Conservation (phyloP, 306 rosid species). For the Pachyrhizus erosus region DNA sequence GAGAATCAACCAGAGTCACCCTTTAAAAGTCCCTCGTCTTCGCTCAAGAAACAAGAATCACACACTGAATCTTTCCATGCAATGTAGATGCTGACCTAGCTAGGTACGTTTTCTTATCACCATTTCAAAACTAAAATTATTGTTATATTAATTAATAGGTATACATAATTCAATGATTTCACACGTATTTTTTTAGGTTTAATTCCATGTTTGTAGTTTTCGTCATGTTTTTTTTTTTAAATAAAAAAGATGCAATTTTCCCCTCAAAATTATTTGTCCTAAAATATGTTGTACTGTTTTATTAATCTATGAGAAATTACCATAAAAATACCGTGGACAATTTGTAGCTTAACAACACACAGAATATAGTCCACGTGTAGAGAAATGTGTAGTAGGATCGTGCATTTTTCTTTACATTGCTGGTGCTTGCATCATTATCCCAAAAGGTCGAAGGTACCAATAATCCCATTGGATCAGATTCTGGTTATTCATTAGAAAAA, state of each 20-base stretch:
- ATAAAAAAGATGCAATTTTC: no score
- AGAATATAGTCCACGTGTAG: background rate
- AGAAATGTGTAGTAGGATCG: background rate
- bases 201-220: no score
- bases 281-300: background rate
- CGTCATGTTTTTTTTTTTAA: no score
- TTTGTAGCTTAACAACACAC: background rate
- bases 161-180: background rate
- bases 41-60: background rate
- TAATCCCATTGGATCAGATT: constrained; percentile 8
- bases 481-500: background rate
- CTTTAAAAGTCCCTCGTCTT: background rate
- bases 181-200: background rate
- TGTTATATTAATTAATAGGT: background rate
- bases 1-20: background rate
- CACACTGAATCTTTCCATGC: no score
- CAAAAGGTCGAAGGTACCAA: background rate
- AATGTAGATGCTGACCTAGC: no score
- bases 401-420: background rate
- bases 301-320: background rate
- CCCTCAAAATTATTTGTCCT: no score
- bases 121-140: no score
- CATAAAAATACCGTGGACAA: background rate
- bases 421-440: constrained; percentile 21
- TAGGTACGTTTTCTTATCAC: no score